A percentile compares a stretch with the other conserved stretches of the same genome.
These are phyloP conservation scores for Dalechampia spathulata DNA, from an alignment of 441 rosid genomes.

Conservation along the genomic window DNA sequence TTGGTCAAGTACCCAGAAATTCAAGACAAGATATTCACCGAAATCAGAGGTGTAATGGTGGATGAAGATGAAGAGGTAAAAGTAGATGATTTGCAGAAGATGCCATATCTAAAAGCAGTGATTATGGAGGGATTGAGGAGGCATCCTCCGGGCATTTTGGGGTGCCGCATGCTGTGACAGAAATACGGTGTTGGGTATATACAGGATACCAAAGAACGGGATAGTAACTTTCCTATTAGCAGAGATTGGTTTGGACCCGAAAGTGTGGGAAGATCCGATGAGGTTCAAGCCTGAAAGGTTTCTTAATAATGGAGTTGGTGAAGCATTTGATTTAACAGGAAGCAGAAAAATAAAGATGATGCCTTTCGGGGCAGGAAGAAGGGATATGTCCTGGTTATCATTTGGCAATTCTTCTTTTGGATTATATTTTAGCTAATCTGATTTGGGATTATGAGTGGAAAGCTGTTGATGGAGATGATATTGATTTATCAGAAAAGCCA, in stretches of 20 bases:
- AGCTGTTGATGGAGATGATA: slow-evolving; percentile 16
- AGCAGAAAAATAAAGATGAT: slow-evolving; percentile 28
- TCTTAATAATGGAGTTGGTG: neutral
- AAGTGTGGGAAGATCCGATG: slow-evolving; percentile 43
- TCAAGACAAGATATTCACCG: slow-evolving; percentile 10
- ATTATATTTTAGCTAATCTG: slow-evolving; percentile 24
- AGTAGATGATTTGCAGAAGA: slow-evolving; percentile 27
- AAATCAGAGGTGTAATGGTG: slow-evolving; percentile 17
- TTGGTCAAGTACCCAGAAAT: slow-evolving; percentile 17
- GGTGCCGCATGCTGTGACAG: slow-evolving; percentile 26
- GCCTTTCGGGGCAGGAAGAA: slow-evolving; percentile 29
- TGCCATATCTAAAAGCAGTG: slow-evolving; percentile 31
- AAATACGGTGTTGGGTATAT: slow-evolving; percentile 15
- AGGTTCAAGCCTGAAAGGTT: slow-evolving; percentile 36
- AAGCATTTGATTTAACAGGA: slow-evolving; percentile 30
- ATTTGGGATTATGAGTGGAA: slow-evolving; percentile 24
- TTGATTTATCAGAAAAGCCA: slow-evolving; percentile 23
- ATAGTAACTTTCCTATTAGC: slow-evolving; percentile 32
- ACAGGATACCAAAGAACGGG: slow-evolving; percentile 27
- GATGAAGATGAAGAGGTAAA: slow-evolving; percentile 12
- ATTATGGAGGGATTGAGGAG: slow-evolving; percentile 31
- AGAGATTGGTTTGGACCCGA: slow-evolving; percentile 37
- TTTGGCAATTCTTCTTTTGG: slow-evolving; percentile 29
- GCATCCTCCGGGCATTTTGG: slow-evolving; percentile 36
- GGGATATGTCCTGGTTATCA: slow-evolving; percentile 27